phyloP scores from a whole-genome alignment of 169 alveolate species.

The Plasmodium knowlesi region DNA sequence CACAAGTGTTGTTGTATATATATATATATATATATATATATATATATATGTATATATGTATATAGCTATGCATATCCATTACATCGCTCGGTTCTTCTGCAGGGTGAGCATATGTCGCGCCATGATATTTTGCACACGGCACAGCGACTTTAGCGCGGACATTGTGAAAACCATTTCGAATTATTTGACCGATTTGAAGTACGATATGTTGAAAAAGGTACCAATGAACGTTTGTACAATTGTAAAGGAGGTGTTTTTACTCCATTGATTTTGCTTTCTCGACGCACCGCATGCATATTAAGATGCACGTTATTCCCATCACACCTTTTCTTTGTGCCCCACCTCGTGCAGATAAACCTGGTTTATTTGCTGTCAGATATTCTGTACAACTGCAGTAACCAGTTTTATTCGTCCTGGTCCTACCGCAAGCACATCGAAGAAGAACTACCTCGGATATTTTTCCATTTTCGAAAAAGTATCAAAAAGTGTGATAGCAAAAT shows the following conservation, averaged over 20 bases:
- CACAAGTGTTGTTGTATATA: neutral
- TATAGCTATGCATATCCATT: neutral
- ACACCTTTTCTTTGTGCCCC: neutral
- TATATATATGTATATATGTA: neutral
- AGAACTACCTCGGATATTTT: constrained; percentile 77
- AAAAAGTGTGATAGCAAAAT: constrained; percentile 64
- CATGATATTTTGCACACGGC: constrained; percentile 73
- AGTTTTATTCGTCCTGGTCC: constrained; percentile 80
- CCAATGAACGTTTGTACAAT: neutral
- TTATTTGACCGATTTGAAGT: constrained; percentile 49
- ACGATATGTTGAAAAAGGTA: constrained; percentile 72
- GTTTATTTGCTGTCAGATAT: constrained; percentile 81
- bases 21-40: neutral
- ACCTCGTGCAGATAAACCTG: constrained; percentile 76
- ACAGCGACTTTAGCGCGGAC: constrained; percentile 62
- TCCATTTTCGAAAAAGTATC: constrained; percentile 73
- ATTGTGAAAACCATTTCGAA: constrained; percentile 42
- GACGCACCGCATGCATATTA: neutral
- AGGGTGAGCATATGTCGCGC: constrained; percentile 76
- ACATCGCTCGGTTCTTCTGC: neutral
- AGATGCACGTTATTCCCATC: neutral
- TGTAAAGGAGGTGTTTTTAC: neutral
- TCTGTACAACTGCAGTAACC: constrained; percentile 79
- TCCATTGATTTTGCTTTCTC: neutral
- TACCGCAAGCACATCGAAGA: constrained; percentile 80